phyloP scores from a whole-genome alignment of 179 eudicot species.

The Carnegiea gigantea region DNA sequence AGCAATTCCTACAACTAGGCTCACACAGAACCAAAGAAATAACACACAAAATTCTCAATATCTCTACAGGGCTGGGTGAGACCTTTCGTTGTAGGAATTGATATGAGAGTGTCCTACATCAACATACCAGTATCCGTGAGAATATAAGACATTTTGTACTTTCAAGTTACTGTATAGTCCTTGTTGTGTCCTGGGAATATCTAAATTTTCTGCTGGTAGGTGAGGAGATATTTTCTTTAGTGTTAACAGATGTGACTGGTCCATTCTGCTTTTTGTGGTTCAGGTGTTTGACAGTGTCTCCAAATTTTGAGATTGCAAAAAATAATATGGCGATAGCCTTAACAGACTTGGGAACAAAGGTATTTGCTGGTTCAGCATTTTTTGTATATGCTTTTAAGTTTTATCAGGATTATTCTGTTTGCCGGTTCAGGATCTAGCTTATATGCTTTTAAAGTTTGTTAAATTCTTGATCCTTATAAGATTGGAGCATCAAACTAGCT shows the following conservation, averaged over 20 bases:
- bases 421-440: slow-evolving; percentile 5
- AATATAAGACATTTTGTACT: background rate
- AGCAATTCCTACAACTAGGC: background rate
- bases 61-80: background rate
- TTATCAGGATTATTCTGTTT: slow-evolving; percentile 7
- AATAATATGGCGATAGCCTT: slow-evolving; percentile 99
- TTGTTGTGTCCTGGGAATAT: background rate
- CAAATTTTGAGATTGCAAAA: slow-evolving; percentile 98
- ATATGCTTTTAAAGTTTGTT: background rate
- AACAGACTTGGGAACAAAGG: slow-evolving; percentile 99
- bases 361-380: slow-evolving; percentile 21
- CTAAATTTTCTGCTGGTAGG: background rate
- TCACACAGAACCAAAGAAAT: background rate
- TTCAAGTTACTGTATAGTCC: background rate
- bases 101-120: background rate
- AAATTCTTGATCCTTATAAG: background rate
- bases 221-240: background rate
- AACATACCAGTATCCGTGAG: background rate
- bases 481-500: background rate
- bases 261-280: slow-evolving; percentile 22
- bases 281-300: slow-evolving; percentile 98
- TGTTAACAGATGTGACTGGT: background rate
- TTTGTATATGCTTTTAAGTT: slow-evolving; percentile 5
- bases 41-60: background rate
- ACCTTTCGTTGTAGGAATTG: background rate